Conservation (phyloP, 495 filamentous ascomycete genomes). For the Eremomyces bilateralis region DNA sequence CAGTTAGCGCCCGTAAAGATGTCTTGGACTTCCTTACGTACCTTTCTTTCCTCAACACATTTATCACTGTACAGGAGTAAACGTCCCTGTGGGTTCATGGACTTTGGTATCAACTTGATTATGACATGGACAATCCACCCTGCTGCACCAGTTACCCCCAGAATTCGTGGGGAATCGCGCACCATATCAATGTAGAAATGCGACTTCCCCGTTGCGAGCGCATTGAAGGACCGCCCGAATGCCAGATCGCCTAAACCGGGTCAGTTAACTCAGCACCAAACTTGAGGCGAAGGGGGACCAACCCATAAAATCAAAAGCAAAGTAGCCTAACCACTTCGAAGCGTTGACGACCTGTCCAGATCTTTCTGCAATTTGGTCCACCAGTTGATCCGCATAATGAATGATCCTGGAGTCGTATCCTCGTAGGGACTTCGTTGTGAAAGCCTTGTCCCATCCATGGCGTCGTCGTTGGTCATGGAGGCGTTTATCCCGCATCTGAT, state of each 20-base stretch:
- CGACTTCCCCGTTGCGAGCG: constrained; percentile 9
- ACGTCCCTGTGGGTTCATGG: too few species aligned
- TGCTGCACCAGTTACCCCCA: too few species aligned
- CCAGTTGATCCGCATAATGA: constrained; percentile 2
- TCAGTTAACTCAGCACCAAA: too few species aligned
- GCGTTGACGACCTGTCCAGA: constrained; percentile 17
- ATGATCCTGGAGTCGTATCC: constrained; percentile 10
- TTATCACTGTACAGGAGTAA: not conserved
- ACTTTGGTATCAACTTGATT: too few species aligned
- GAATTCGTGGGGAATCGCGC: constrained; percentile 4
- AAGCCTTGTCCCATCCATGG: constrained; percentile 5
- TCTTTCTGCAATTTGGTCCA: constrained; percentile 1
- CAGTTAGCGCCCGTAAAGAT: not conserved
- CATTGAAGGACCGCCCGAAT: constrained; percentile 24
- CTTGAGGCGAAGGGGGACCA: too few species aligned
- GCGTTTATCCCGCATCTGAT: constrained; percentile 3
- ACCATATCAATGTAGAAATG: constrained; percentile 7
- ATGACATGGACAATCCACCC: too few species aligned
- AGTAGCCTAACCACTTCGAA: constrained; percentile 25
- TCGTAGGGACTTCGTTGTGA: constrained; percentile 8
- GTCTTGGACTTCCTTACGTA: not conserved
- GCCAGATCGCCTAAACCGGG: too few species aligned
- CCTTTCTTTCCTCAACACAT: not conserved
- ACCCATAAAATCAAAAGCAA: constrained; percentile 31
- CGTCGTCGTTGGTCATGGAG: constrained; percentile 5